These are phyloP conservation scores for Madurella mycetomatis DNA, from an alignment of 2,329 filamentous ascomycete species.

Conservation along the genomic window DNA sequence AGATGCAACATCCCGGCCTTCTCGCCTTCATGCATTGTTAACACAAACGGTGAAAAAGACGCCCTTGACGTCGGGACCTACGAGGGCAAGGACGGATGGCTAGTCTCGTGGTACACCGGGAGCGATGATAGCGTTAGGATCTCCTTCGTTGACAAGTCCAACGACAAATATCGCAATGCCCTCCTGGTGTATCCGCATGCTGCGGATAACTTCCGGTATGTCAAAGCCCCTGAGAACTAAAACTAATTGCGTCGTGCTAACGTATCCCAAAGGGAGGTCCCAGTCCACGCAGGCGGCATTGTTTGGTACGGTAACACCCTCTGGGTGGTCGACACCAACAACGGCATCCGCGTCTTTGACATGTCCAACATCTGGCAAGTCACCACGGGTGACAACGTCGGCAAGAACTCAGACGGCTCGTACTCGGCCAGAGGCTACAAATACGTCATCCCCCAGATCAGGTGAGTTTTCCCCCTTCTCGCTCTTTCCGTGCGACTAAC, in stretches of 20 bases:
- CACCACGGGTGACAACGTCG: slow-evolving; percentile 29
- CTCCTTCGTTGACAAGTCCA: slow-evolving; percentile 31
- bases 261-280: slow-evolving; percentile 18
- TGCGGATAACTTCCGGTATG: slow-evolving; percentile 29
- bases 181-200: slow-evolving; percentile 33
- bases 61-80: slow-evolving; percentile 29
- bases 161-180: slow-evolving; percentile 31
- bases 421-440: slow-evolving; percentile 32
- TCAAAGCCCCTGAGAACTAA: not conserved
- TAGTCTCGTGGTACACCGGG: slow-evolving; percentile 34
- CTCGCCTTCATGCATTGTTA: not conserved
- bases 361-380: slow-evolving; percentile 35
- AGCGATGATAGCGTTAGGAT: slow-evolving; percentile 30
- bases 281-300: slow-evolving; percentile 34
- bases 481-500: not conserved
- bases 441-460: slow-evolving; percentile 34
- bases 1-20: not conserved
- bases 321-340: slow-evolving; percentile 34
- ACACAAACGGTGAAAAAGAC: slow-evolving; percentile 22
- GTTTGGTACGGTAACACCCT: slow-evolving; percentile 35
- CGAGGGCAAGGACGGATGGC: slow-evolving; percentile 32
- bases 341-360: slow-evolving; percentile 35
- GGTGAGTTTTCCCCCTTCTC: slow-evolving; percentile 20
- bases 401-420: slow-evolving; percentile 27
- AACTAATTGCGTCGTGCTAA: not conserved